phyloP scores from a whole-genome alignment of 495 filamentous ascomycete species.

The Neurospora tetraspora region DNA sequence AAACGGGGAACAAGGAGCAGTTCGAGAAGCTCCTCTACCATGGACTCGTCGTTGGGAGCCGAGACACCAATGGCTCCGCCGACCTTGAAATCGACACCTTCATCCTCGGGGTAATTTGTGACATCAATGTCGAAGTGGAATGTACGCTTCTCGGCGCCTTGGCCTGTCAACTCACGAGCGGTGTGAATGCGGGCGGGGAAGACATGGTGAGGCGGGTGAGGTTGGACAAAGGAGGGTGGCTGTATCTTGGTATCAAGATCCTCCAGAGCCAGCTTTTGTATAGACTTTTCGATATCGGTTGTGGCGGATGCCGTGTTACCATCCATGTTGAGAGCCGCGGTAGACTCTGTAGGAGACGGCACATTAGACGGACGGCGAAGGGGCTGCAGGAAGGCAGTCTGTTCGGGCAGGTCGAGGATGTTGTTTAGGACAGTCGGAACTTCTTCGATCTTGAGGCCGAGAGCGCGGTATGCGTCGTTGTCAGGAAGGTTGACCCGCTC shows the following conservation, averaged over 20 bases:
- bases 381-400: conserved; percentile 58
- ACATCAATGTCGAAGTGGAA: conserved; percentile 97
- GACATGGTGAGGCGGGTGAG: conserved; percentile 89
- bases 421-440: conserved; percentile 63
- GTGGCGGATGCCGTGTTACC: not conserved
- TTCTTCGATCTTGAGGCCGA: conserved; percentile 64
- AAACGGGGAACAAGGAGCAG: conserved; percentile 64
- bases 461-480: conserved; percentile 73
- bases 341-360: conserved; percentile 30
- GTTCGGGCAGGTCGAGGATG: conserved; percentile 58
- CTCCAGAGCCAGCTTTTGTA: conserved; percentile 26
- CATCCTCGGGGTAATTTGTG: conserved; percentile 85
- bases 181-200: conserved; percentile 74
- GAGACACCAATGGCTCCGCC: conserved; percentile 91
- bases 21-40: conserved; percentile 78
- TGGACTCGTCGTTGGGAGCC: conserved; percentile 68
- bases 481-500: conserved; percentile 58
- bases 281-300: conserved; percentile 10
- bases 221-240: conserved; percentile 83
- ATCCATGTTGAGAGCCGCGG: conserved; percentile 19
- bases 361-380: conserved; percentile 22
- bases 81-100: conserved; percentile 86
- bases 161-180: conserved; percentile 74
- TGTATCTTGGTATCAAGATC: conserved; percentile 42
- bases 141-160: conserved; percentile 92